Conservation (phyloP, 352 stramenopile species). For the Phytophthora idaei region DNA sequence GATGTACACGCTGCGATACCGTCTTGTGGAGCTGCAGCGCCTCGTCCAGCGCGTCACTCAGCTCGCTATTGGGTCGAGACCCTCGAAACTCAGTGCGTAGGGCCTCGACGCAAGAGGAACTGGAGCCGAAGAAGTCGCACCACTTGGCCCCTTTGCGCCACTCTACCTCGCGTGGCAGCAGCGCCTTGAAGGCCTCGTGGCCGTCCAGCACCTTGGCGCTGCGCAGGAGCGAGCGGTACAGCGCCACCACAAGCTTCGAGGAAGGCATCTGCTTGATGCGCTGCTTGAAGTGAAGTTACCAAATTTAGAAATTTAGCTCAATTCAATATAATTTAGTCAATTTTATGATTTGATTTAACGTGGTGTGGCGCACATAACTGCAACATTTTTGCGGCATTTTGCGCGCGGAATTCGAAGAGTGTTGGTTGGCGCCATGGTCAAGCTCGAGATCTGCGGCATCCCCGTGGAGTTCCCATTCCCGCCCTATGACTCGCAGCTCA, state of each 20-base stretch:
- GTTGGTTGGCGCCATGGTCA: constrained; percentile 49
- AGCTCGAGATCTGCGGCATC: constrained; percentile 87
- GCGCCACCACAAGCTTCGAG: constrained; percentile 58
- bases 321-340: neutral
- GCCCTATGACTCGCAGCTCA: constrained; percentile 96
- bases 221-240: constrained; percentile 75
- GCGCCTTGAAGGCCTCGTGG: constrained; percentile 69
- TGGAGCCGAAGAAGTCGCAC: constrained; percentile 66
- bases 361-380: constrained; percentile 27
- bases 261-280: constrained; percentile 39
- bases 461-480: constrained; percentile 96
- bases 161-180: constrained; percentile 66
- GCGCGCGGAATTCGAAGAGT: constrained; percentile 7
- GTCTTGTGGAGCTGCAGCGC: constrained; percentile 71
- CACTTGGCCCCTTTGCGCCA: constrained; percentile 54
- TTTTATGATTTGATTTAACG: constrained; percentile 1
- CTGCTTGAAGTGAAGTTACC: constrained; percentile 19
- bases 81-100: constrained; percentile 60
- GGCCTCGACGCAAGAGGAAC: constrained; percentile 58
- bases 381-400: constrained; percentile 36
- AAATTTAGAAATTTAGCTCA: constrained; percentile 2
- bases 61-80: constrained; percentile 2
- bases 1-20: constrained; percentile 64
- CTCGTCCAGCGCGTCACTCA: constrained; percentile 61
- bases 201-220: constrained; percentile 70